A percentile compares a stretch with the other conserved stretches of the same genome.
phyloP scores from a whole-genome alignment of 2,329 filamentous ascomycete species.

The Drechslera avenae region DNA sequence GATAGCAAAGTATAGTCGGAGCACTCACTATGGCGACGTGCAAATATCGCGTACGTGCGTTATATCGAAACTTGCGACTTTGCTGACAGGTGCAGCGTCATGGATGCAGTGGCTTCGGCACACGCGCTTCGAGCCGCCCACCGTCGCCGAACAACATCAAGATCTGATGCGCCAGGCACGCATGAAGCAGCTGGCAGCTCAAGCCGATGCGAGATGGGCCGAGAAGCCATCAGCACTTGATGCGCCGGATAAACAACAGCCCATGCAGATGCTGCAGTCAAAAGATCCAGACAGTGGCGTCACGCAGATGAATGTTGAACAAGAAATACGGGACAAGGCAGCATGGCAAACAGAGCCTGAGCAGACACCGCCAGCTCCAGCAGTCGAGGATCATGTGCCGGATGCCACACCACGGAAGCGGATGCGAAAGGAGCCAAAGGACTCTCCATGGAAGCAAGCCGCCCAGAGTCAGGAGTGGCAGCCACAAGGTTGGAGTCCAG shows the following conservation, averaged over 20 bases:
- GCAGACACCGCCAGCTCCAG: conserved; percentile 30
- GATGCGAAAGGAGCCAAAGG: conserved; percentile 36
- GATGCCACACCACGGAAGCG: conserved; percentile 28
- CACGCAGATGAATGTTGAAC: conserved; percentile 38
- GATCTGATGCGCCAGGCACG: conserved; percentile 62
- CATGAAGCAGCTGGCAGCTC: conserved; percentile 63
- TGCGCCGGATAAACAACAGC: conserved; percentile 57
- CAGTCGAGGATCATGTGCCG: conserved; percentile 15
- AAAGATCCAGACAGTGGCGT: conserved; percentile 51
- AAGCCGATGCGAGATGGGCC: conserved; percentile 67
- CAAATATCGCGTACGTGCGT: conserved; percentile 59
- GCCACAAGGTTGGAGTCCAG: conserved; percentile 54
- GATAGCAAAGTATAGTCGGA: conserved; percentile 61
- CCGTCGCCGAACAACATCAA: conserved; percentile 62
- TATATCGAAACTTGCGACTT: neutral
- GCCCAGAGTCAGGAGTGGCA: conserved; percentile 53
- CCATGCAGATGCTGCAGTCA: conserved; percentile 52
- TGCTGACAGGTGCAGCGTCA: conserved; percentile 54
- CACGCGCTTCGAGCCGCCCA: conserved; percentile 61
- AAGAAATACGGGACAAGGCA: conserved; percentile 38
- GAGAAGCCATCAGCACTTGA: conserved; percentile 64
- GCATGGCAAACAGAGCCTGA: conserved; percentile 4
- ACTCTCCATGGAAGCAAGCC: conserved; percentile 50
- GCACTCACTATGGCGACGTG: conserved; percentile 63
- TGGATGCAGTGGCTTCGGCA: conserved; percentile 73